phyloP scores from a whole-genome alignment of 2,329 filamentous ascomycete species.

The Curvularia eragrostidis region DNA sequence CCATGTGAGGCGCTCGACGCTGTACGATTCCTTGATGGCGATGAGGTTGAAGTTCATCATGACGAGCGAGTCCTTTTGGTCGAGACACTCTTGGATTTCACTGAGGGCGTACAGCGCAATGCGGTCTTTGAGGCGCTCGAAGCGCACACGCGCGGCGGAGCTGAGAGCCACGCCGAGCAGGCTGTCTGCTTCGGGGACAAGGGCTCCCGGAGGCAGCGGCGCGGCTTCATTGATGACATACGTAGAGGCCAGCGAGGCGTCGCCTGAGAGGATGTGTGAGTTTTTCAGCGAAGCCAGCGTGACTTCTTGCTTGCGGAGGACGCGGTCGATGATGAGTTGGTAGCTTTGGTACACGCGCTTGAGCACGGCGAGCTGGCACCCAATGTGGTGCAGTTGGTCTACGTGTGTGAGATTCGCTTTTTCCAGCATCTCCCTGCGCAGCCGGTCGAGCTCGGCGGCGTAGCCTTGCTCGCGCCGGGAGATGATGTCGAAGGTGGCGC shows the following conservation, averaged over 20 bases:
- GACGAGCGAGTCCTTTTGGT: slow-evolving; percentile 73
- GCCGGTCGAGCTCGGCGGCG: slow-evolving; percentile 56
- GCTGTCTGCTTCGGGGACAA: slow-evolving; percentile 47
- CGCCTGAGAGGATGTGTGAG: slow-evolving; percentile 48
- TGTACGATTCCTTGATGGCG: slow-evolving; percentile 74
- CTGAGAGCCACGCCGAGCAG: slow-evolving; percentile 55
- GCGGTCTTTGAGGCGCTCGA: slow-evolving; percentile 65
- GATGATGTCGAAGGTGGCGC: slow-evolving; percentile 64
- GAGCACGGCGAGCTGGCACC: slow-evolving; percentile 66
- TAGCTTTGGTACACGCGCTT: slow-evolving; percentile 68
- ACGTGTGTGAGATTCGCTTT: slow-evolving; percentile 56
- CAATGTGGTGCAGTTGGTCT: slow-evolving; percentile 64
- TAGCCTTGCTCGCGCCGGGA: slow-evolving; percentile 57
- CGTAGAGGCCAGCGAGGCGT: slow-evolving; percentile 40
- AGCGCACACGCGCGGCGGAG: slow-evolving; percentile 62
- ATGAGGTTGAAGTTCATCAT: slow-evolving; percentile 80
- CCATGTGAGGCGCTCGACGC: slow-evolving; percentile 73
- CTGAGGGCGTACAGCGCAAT: slow-evolving; percentile 67
- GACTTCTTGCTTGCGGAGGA: slow-evolving; percentile 57
- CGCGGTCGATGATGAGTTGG: slow-evolving; percentile 65
- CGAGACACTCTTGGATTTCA: slow-evolving; percentile 68
- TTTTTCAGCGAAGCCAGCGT: slow-evolving; percentile 55
- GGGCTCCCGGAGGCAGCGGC: slow-evolving; percentile 17
- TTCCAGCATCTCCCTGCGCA: slow-evolving; percentile 63
- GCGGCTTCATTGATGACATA: slow-evolving; percentile 18